Base-by-base conservation (phyloP, 331 rosid species). In the Acacia pycnantha region DNA sequence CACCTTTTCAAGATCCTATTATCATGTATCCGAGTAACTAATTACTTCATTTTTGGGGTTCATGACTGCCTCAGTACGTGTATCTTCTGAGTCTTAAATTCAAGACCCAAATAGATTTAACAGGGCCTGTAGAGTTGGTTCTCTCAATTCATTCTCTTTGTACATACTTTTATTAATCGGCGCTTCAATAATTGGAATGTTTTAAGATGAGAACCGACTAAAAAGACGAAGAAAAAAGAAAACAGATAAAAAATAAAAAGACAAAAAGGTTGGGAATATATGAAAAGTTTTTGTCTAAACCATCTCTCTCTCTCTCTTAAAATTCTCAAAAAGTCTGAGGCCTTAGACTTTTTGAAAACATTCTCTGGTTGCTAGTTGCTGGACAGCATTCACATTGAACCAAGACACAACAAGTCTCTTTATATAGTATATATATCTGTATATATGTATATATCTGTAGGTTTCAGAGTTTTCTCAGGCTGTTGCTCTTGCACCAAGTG, bases 301-400 rank as follows among this genome's bases (percentile, higher is more conserved):
- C 76, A 61, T 51, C 41, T 37, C 41, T 37, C 41, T 37, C 33
- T 67, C 31, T 69, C 51, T 41, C 70, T 26, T 9, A 40, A 33
- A 35, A 22, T 79, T 72, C 41, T 61, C 21, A 62, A 79, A 84
- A 84, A 82, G 91, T 81, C 86, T 35, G 72, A 37, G 89, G 89
- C 85, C 86, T 12, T 40, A 54, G 81, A 82, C 83, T 82, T 80
- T 82, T 78, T 69, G 74, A 41, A 84, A 80, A 71, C 77, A 78
- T 79, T 75, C 77, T 31, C 64, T 70, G 81, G 50, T 83, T 64
- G 76, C 61, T 47, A 64, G 70, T 31, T 64, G 70, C 70, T 64
- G 70, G 9, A 13, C 70, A 76, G 80, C 78, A 72, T 90, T 86
- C 88, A 79, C 54, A 90, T 80, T 76, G 67, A 81, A 59, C 66